phyloP scores from a whole-genome alignment of 2,329 filamentous ascomycete genomes.

The Zalaria sp. region DNA sequence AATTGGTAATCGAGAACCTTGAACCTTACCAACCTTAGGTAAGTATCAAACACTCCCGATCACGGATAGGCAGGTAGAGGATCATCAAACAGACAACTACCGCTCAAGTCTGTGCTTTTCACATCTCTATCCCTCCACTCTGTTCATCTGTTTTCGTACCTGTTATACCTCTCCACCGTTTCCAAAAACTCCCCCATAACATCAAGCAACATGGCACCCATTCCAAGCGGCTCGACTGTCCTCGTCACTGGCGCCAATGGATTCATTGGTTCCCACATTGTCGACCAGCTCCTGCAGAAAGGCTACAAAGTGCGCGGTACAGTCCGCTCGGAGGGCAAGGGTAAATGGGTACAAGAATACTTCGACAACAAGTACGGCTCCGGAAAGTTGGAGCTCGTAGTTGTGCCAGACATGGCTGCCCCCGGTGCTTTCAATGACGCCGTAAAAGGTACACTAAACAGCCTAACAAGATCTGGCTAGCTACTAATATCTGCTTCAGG shows the following conservation, averaged over 20 bases:
- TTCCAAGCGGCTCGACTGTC: constrained; percentile 12
- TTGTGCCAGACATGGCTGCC: constrained; percentile 24
- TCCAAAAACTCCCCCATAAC: not conserved
- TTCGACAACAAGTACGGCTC: constrained; percentile 13
- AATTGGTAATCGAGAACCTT: too few relatives aligned
- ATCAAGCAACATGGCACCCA: constrained; percentile 1
- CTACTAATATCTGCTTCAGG: constrained; percentile 10
- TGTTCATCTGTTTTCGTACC: too few relatives aligned
- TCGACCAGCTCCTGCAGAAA: constrained; percentile 12
- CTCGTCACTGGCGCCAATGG: constrained; percentile 17
- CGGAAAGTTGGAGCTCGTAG: constrained; percentile 22
- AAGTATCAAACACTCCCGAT: too few relatives aligned
- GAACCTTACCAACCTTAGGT: too few relatives aligned
- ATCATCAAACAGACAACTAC: too few relatives aligned
- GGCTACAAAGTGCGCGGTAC: constrained; percentile 17
- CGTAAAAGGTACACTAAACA: constrained; percentile 17
- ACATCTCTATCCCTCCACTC: too few relatives aligned
- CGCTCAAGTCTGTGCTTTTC: too few relatives aligned
- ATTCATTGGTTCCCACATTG: constrained; percentile 14
- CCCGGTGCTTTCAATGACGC: constrained; percentile 25
- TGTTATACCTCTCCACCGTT: too few relatives aligned
- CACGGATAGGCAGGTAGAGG: too few relatives aligned
- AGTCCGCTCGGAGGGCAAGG: constrained; percentile 12
- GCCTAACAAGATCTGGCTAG: not conserved
- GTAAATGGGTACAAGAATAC: constrained; percentile 10